These are phyloP conservation scores for Phytophthora capsici DNA, from an alignment of 352 stramenopile species.

Conservation along the genomic window DNA sequence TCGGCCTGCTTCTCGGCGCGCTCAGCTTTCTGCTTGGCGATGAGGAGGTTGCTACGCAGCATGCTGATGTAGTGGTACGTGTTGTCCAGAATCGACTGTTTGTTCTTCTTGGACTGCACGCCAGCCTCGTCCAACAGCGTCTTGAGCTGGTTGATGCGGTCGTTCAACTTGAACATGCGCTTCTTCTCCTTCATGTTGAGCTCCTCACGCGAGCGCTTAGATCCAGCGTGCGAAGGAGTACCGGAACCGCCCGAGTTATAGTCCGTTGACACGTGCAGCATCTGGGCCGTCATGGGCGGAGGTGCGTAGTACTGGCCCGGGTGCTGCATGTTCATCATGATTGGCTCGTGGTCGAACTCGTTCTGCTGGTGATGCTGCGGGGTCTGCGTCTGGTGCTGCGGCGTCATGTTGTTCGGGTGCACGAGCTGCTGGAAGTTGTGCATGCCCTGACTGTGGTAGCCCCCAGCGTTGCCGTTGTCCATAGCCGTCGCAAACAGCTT, in stretches of 20 bases:
- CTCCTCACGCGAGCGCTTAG: slow-evolving; percentile 77
- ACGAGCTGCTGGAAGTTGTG: slow-evolving; percentile 52
- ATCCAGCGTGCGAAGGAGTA: slow-evolving; percentile 41
- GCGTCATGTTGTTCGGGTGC: slow-evolving; percentile 45
- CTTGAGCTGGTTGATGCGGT: slow-evolving; percentile 83
- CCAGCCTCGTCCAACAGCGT: slow-evolving; percentile 60
- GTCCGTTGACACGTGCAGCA: slow-evolving; percentile 75
- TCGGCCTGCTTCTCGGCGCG: slow-evolving; percentile 65
- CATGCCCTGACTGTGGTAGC: slow-evolving; percentile 41
- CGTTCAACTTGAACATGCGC: slow-evolving; percentile 89
- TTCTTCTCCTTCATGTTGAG: slow-evolving; percentile 90
- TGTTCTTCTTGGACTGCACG: slow-evolving; percentile 77
- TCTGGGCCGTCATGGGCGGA: slow-evolving; percentile 55
- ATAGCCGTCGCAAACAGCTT: slow-evolving; percentile 56
- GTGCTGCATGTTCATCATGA: slow-evolving; percentile 74
- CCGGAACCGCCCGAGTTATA: slow-evolving; percentile 54
- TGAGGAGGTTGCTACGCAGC: slow-evolving; percentile 65
- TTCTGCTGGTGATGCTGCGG: slow-evolving; percentile 54
- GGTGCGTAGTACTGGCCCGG: slow-evolving; percentile 66
- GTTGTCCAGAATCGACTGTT: slow-evolving; percentile 78
- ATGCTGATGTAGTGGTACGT: slow-evolving; percentile 69
- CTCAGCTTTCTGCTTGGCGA: slow-evolving; percentile 67
- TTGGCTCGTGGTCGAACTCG: slow-evolving; percentile 73
- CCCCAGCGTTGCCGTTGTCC: slow-evolving; percentile 30
- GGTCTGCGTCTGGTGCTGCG: slow-evolving; percentile 55